Conservation (phyloP, 2,329 filamentous ascomycete species). For the Phaeosphaeriaceae sp. region DNA sequence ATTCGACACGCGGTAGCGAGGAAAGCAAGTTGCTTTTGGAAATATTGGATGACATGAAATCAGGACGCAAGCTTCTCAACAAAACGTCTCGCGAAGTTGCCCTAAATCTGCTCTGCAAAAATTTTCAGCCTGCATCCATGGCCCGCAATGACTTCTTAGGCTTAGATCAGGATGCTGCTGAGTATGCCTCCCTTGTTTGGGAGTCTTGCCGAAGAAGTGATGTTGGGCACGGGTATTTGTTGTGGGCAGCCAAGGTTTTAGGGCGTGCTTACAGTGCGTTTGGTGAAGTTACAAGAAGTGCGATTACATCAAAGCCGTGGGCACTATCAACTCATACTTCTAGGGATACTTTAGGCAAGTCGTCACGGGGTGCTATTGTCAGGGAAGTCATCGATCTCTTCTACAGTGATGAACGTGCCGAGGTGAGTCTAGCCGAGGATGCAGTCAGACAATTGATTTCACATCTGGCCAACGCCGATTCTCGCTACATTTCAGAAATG, state of each 20-base stretch:
- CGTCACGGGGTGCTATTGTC: slow-evolving; percentile 44
- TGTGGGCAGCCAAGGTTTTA: slow-evolving; percentile 85
- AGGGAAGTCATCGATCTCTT: slow-evolving; percentile 46
- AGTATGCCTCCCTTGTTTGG: slow-evolving; percentile 73
- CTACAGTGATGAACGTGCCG: slow-evolving; percentile 46
- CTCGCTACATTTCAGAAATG: slow-evolving; percentile 36
- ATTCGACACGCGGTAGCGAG: slow-evolving; percentile 70
- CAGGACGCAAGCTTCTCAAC: slow-evolving; percentile 69
- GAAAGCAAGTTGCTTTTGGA: slow-evolving; percentile 82
- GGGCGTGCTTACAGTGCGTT: slow-evolving; percentile 75
- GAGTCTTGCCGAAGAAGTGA: slow-evolving; percentile 72
- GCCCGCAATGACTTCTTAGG: slow-evolving; percentile 71
- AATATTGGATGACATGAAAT: slow-evolving; percentile 75
- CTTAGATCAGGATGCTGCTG: slow-evolving; percentile 67
- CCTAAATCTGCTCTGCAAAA: slow-evolving; percentile 73
- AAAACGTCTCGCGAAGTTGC: slow-evolving; percentile 72
- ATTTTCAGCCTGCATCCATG: slow-evolving; percentile 69
- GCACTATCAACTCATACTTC: slow-evolving; percentile 18
- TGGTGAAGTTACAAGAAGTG: slow-evolving; percentile 64
- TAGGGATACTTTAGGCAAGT: slow-evolving; percentile 35
- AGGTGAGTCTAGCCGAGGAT: slow-evolving; percentile 55
- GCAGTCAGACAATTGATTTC: slow-evolving; percentile 42
- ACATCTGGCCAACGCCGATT: slow-evolving; percentile 26
- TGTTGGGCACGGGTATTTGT: slow-evolving; percentile 71
- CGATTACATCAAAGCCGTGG: slow-evolving; percentile 36